These are phyloP conservation scores for Kernera saxatilis DNA, from an alignment of 345 rosid species.

Conservation along the genomic window DNA sequence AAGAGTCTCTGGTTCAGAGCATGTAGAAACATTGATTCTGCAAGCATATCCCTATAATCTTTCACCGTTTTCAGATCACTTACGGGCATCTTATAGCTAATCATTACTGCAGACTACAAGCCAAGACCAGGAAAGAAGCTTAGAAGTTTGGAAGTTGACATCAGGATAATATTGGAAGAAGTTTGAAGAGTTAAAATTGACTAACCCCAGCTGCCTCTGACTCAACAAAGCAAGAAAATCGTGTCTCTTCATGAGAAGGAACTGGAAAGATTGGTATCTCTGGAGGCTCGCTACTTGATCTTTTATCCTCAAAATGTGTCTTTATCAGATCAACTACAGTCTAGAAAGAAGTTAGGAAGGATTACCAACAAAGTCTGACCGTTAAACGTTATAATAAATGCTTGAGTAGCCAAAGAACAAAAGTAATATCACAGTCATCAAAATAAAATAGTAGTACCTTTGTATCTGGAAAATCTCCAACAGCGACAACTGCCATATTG, in stretches of 20 bases:
- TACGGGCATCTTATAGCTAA: constrained; percentile 77
- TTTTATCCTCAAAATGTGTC: constrained; percentile 62
- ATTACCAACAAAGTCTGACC: constrained; percentile 11
- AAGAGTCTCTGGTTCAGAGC: constrained; percentile 89
- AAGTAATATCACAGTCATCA: background rate
- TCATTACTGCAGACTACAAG: constrained; percentile 76
- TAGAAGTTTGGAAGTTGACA: background rate
- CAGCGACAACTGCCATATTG: constrained; percentile 89
- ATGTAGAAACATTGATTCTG: constrained; percentile 70
- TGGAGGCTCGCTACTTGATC: constrained; percentile 40
- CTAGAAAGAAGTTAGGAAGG: constrained; percentile 33
- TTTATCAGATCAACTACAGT: constrained; percentile 78
- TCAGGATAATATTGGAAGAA: background rate
- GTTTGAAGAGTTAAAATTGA: constrained; percentile 3
- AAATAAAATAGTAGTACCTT: constrained; percentile 39
- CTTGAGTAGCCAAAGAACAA: constrained; percentile 2
- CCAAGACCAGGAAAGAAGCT: constrained; percentile 20
- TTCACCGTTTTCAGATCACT: constrained; percentile 68
- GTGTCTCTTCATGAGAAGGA: constrained; percentile 77
- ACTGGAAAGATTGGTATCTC: constrained; percentile 53
- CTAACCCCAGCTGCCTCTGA: constrained; percentile 94
- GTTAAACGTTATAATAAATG: background rate
- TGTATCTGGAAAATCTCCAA: constrained; percentile 89
- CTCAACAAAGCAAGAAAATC: constrained; percentile 78
- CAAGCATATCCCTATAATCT: constrained; percentile 72